Conservation (phyloP, 352 stramenopile genomes). For the Globisporangium emineosum region DNA sequence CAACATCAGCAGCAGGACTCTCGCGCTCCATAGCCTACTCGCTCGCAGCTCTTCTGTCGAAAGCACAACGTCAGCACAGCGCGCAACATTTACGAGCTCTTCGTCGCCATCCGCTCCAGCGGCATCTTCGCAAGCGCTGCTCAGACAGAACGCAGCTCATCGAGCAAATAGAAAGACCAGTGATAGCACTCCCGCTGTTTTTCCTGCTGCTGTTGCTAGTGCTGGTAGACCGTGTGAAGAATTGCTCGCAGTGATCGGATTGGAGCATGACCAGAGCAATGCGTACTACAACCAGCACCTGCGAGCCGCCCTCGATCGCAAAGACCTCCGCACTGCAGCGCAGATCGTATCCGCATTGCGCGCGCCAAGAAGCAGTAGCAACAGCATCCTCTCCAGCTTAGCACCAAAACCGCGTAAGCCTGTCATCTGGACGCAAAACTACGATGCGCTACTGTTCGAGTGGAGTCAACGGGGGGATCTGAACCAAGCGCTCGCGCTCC, state of each 20-base stretch:
- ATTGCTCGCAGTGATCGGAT: slow-evolving; percentile 9
- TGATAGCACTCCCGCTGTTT: background rate
- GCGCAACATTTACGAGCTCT: slow-evolving; percentile 4
- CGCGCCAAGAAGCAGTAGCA: slow-evolving; percentile 11
- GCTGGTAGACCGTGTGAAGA: background rate
- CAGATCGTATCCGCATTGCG: slow-evolving; percentile 19
- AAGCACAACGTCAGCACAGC: background rate
- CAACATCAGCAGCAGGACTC: background rate
- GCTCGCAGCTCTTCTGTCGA: background rate
- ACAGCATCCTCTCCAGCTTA: slow-evolving; percentile 10
- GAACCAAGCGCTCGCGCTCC: slow-evolving; percentile 38
- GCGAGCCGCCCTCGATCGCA: slow-evolving; percentile 25
- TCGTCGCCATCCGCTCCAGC: background rate
- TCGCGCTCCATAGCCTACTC: too few species aligned
- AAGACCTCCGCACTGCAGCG: slow-evolving; percentile 28
- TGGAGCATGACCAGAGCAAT: slow-evolving; percentile 23
- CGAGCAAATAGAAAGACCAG: background rate
- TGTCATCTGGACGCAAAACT: slow-evolving; percentile 41
- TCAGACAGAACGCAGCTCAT: slow-evolving; percentile 5
- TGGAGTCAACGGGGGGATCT: slow-evolving; percentile 38
- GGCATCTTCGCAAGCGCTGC: background rate
- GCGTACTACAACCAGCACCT: slow-evolving; percentile 49
- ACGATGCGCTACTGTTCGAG: slow-evolving; percentile 56
- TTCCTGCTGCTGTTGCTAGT: background rate
- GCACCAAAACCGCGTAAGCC: slow-evolving; percentile 14